Base-by-base conservation (phyloP, 2,329 filamentous ascomycete species). In the Calonectria leucothoes region DNA sequence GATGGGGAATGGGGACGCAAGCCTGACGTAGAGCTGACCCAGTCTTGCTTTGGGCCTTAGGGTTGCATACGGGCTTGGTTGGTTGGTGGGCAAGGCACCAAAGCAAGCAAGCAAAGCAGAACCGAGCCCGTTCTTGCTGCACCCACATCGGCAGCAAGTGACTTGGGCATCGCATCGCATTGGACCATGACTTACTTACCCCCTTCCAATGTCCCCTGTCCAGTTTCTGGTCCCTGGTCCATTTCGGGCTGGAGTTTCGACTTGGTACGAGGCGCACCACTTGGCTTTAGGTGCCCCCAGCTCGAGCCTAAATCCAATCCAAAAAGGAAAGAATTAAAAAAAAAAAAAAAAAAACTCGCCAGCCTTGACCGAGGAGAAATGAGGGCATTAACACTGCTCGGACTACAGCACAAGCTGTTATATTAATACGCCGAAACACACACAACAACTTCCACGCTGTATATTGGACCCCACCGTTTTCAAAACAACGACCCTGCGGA, bases 51-150 rank as follows among this genome's bases (percentile, higher is more conserved):
- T 65, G 48, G 49, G 66, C 45, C 42, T 37, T 39, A 59, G 39
- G 35, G 61, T 39, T 35, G 59, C n/a, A 57, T 42, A 42, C 33
- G 48, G 55, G 29, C 35, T 69, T 72, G 70, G 70, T 69, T 72
- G 70, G 70, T 72, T 69, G 70, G 65, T 72, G 68, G 59, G 49
- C 66, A 69, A 39, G 49, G 29, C 70, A 23, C 33, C 66, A 27
- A 23, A 69, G 55, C 70, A 64, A 68, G 64, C 52, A 69, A 35
- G 27, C 25, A 69, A 52, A n/a, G 14, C 39, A 29, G 17, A 69
- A n/a, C 68, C 39, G 29, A 49, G 61, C 45, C 23, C n/a, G n/a
- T n/a, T n/a, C n/a, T 29, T 33, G 29, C 59, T 25, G 33, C 61
- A 65, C 12, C 68, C 59, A 39, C 49, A 71, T 66, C 49, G 23